These are phyloP conservation scores for Fusarium sp. DNA, from an alignment of 2,329 filamentous ascomycete species.

Conservation along the genomic window DNA sequence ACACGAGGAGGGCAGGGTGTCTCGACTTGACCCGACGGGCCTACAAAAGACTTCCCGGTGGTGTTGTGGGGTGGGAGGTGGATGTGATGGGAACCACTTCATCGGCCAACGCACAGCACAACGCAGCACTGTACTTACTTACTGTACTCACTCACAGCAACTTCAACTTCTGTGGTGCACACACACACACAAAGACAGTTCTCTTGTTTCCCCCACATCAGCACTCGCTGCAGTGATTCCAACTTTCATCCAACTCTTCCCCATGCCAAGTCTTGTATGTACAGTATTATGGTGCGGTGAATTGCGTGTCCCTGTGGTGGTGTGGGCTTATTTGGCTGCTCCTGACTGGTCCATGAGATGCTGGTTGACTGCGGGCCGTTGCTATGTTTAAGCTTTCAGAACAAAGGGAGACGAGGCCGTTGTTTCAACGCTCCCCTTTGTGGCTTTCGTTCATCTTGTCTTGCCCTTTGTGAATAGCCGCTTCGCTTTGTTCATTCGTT, in stretches of 20 bases:
- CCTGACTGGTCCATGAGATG: constrained; percentile 33
- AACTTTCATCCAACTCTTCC: constrained; percentile 3
- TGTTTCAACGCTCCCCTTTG: constrained; percentile 39
- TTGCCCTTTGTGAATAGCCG: constrained; percentile 1
- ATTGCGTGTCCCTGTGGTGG: constrained; percentile 15
- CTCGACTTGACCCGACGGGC: constrained; percentile 15
- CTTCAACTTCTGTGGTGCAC: constrained; percentile 18
- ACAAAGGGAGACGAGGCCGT: constrained; percentile 30
- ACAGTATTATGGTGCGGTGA: neutral
- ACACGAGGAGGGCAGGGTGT: constrained; percentile 17
- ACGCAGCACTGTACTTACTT: neutral
- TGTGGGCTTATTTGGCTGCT: constrained; percentile 30
- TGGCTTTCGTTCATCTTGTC: constrained; percentile 21
- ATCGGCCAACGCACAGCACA: constrained; percentile 18
- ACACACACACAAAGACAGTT: too few relatives aligned
- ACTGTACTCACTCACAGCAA: constrained; percentile 13
- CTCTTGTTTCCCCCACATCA: constrained; percentile 3
- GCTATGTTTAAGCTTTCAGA: constrained; percentile 24
- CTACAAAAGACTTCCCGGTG: constrained; percentile 27
- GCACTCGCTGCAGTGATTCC: constrained; percentile 17
- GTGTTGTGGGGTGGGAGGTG: constrained; percentile 24
- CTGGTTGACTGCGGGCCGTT: constrained; percentile 25
- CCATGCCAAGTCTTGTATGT: neutral
- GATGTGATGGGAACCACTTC: constrained; percentile 19
- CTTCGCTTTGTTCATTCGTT: constrained; percentile 11